Evolutionary conservation across 2,329 filamentous ascomycete genomes (phyloP).

Genomic region (Pyricularia grisea): DNA sequence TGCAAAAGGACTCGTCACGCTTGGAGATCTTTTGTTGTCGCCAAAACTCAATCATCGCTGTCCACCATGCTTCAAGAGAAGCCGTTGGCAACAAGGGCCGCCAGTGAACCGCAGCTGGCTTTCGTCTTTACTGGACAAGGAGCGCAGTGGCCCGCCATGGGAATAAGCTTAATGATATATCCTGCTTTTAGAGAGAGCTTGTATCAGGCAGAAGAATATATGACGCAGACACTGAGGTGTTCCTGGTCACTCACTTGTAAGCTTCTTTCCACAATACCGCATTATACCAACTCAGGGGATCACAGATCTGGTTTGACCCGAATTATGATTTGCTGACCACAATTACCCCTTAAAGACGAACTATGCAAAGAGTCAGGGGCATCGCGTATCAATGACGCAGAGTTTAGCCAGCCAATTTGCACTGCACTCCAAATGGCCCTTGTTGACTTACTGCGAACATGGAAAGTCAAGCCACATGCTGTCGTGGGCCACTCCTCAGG

Average conservation of each 20-base stretch:
- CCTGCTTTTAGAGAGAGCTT: slow-evolving; percentile 1
- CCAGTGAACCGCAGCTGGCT: slow-evolving; percentile 4
- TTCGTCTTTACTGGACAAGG: slow-evolving; percentile 23
- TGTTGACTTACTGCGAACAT: slow-evolving; percentile 24
- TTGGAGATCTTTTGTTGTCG: slow-evolving; percentile 3
- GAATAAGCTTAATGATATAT: slow-evolving; percentile 16
- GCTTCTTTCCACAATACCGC: background rate
- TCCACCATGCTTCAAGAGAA: background rate
- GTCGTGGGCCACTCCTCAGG: slow-evolving; percentile 33
- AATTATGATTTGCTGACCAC: background rate
- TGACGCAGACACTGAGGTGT: slow-evolving; percentile 7
- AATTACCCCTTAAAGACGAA: background rate
- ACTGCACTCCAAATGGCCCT: slow-evolving; percentile 30
- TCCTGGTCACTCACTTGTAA: slow-evolving; percentile 1
- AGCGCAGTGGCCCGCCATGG: slow-evolving; percentile 21
- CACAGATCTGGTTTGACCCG: background rate
- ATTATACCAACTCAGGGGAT: background rate
- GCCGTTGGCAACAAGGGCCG: background rate
- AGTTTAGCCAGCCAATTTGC: slow-evolving; percentile 22
- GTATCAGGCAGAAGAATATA: background rate
- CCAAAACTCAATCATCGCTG: background rate
- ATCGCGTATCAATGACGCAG: slow-evolving; percentile 10
- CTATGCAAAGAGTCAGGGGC: slow-evolving; percentile 6
- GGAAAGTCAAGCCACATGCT: slow-evolving; percentile 20
- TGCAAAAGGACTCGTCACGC: slow-evolving; percentile 3